These are phyloP conservation scores for Dryadomyces sulphureus DNA, from an alignment of 2,329 filamentous ascomycete species.

Conservation along the genomic window DNA sequence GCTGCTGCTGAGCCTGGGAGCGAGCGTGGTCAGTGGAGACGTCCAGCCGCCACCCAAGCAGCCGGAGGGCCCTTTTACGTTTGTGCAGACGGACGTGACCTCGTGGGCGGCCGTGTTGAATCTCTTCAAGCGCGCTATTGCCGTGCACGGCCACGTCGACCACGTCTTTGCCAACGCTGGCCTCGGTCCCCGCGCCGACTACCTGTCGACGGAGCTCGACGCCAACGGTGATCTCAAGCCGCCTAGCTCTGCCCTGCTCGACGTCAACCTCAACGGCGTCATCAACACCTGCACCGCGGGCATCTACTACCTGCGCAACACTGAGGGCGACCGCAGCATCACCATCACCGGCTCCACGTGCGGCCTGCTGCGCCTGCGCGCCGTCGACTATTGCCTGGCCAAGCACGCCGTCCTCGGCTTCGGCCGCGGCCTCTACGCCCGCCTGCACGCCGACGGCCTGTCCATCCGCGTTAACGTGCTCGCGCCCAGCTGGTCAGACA, in stretches of 20 bases:
- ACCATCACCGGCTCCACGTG: constrained; percentile 2
- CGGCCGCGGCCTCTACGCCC: background rate
- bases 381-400: background rate
- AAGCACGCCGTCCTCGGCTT: constrained; percentile 1
- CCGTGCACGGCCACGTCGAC: background rate
- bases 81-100: background rate
- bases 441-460: background rate
- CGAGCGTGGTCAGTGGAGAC: background rate
- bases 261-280: constrained; percentile 3
- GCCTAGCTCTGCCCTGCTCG: background rate
- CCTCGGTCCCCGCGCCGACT: background rate
- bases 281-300: constrained; percentile 2
- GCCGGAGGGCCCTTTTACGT: background rate
- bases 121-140: background rate
- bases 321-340: background rate
- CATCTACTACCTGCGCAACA: constrained; percentile 1
- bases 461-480: constrained; percentile 1
- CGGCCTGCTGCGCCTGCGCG: constrained; percentile 1
- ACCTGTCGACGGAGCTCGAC: background rate
- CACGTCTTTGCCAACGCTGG: constrained; percentile 3
- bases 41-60: background rate
- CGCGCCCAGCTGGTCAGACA: constrained; percentile 1
- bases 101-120: background rate
- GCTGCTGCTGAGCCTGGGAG: background rate
- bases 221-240: constrained; percentile 2